Percentiles rank a stretch among this genome's conserved stretches.
Evolutionary conservation across 2,329 filamentous ascomycete genomes (phyloP).

Genomic region (Ophiostoma angusticollis): DNA sequence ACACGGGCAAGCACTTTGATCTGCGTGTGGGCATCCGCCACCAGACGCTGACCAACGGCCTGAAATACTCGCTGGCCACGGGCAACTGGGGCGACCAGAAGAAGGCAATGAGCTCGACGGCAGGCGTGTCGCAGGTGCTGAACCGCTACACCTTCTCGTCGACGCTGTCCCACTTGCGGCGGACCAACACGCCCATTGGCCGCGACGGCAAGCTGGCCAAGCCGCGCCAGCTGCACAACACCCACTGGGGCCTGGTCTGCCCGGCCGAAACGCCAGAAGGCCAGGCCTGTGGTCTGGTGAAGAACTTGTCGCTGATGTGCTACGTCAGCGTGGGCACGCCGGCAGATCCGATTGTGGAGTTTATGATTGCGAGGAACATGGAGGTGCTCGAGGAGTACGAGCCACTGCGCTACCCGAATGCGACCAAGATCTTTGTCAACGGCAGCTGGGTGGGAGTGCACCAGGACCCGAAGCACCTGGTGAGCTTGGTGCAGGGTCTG

Average conservation of each 20-base stretch:
- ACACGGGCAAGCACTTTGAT: conserved; percentile 80
- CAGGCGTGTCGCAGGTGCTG: conserved; percentile 93
- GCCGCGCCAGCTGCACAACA: conserved; percentile 94
- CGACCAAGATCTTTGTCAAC: conserved; percentile 96
- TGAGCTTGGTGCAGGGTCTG: conserved; percentile 63
- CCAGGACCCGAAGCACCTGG: conserved; percentile 73
- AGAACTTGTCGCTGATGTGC: conserved; percentile 96
- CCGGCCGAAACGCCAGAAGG: conserved; percentile 96
- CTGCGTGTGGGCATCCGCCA: conserved; percentile 83
- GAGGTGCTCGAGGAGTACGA: conserved; percentile 94
- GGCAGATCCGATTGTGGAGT: conserved; percentile 79
- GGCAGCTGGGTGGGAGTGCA: conserved; percentile 97
- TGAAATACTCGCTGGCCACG: conserved; percentile 94
- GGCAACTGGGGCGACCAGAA: conserved; percentile 99
- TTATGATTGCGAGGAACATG: conserved; percentile 93
- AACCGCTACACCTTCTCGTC: conserved; percentile 97
- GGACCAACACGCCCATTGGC: conserved; percentile 95
- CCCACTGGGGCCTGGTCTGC: conserved; percentile 95
- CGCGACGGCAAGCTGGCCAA: conserved; percentile 98
- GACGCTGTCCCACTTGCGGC: conserved; percentile 87
- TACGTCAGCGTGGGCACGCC: conserved; percentile 94
- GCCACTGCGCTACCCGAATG: conserved; percentile 69
- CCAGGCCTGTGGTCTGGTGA: conserved; percentile 94
- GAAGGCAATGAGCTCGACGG: conserved; percentile 88
- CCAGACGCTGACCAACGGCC: conserved; percentile 77